phyloP scores from a whole-genome alignment of 306 rosid genomes.

The Vigna unguiculata region DNA sequence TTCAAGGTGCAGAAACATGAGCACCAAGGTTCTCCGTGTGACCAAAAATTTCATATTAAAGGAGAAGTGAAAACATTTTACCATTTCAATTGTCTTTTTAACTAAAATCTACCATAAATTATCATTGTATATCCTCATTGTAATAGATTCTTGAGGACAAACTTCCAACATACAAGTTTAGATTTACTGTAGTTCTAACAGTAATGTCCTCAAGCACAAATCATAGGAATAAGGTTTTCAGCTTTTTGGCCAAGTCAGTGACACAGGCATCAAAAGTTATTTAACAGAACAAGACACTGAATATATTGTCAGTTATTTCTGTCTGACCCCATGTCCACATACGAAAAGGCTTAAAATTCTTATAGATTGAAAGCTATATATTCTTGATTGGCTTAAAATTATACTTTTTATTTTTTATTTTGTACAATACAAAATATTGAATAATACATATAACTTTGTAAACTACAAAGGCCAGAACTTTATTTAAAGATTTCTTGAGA shows the following conservation, averaged over 20 bases:
- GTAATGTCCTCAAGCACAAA: constrained; percentile 1
- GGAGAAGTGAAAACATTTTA: not conserved
- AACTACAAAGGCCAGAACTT: not conserved
- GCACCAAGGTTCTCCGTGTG: constrained; percentile 19
- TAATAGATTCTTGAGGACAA: not conserved
- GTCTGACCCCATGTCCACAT: not conserved
- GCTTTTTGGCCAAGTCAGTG: constrained; percentile 11
- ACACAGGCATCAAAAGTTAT: not conserved
- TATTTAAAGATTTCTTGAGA: not conserved
- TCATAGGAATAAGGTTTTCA: not conserved
- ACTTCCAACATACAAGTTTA: not conserved
- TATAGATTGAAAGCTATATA: not conserved
- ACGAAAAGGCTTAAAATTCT: not conserved
- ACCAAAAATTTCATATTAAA: constrained; percentile 18
- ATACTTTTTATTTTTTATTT: not conserved
- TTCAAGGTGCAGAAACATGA: constrained; percentile 47
- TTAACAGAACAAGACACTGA: constrained; percentile 13
- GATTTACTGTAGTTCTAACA: constrained; percentile 9
- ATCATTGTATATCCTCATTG: not conserved
- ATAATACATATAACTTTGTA: not conserved
- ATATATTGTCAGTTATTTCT: constrained; percentile 23
- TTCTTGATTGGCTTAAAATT: constrained; percentile 5
- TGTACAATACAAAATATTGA: not conserved
- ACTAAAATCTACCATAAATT: constrained; percentile 4
- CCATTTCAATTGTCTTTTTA: not conserved